Evolutionary conservation across 345 rosid species (phyloP).

Genomic region (Rhodamnia argentea): DNA sequence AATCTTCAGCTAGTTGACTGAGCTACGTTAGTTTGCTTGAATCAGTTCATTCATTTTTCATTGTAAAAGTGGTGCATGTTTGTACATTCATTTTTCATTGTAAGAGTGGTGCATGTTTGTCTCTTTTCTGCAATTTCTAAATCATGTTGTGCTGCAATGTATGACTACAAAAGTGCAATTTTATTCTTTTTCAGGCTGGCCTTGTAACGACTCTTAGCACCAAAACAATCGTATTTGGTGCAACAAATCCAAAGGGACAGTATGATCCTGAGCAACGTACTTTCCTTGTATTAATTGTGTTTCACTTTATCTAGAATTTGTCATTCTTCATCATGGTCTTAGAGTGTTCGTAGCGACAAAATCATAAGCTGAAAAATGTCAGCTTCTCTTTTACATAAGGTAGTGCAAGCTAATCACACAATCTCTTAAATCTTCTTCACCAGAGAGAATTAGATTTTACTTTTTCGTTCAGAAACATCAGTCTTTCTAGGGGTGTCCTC

Average conservation of each 20-base stretch:
- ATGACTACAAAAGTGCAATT: neutral
- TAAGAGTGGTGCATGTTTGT: neutral
- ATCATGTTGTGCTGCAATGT: neutral
- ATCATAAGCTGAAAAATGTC: neutral
- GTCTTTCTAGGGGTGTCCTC: neutral
- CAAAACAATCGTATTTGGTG: slow-evolving; percentile 84
- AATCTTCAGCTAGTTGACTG: neutral
- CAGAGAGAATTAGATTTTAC: neutral
- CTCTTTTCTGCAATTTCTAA: neutral
- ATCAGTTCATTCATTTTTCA: neutral
- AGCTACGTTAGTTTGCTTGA: neutral
- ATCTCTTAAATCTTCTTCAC: neutral
- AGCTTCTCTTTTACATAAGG: neutral
- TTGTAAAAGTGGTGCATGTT: neutral
- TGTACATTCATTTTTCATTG: neutral
- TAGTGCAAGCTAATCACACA: neutral
- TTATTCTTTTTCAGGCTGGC: slow-evolving; percentile 60
- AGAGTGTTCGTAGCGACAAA: neutral
- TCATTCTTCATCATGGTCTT: neutral
- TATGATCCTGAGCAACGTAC: slow-evolving; percentile 97
- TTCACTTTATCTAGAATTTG: neutral
- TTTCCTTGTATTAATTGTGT: neutral
- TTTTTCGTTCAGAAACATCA: neutral
- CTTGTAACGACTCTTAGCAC: slow-evolving; percentile 91
- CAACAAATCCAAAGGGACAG: slow-evolving; percentile 96